These are phyloP conservation scores for Dorcoceras hygrometricum DNA, from an alignment of 257 asterid genomes.

Conservation along the genomic window DNA sequence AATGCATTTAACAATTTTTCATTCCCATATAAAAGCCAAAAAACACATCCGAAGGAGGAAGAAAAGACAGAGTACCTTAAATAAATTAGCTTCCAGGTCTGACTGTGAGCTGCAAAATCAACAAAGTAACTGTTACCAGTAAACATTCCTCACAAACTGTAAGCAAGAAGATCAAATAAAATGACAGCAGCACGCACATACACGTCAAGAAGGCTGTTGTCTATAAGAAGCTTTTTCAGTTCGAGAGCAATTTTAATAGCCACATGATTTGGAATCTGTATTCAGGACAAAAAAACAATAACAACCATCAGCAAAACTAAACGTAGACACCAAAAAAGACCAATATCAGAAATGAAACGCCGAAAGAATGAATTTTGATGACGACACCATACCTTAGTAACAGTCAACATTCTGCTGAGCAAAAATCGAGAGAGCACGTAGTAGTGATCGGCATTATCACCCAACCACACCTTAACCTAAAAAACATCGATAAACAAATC, in stretches of 20 bases:
- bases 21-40: neutral
- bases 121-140: conserved; percentile 12
- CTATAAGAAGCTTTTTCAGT: conserved; percentile 90
- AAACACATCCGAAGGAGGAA: conserved; percentile 7
- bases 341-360: neutral
- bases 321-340: neutral
- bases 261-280: conserved; percentile 98
- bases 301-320: neutral
- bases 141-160: conserved; percentile 7
- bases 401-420: conserved; percentile 98
- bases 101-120: conserved; percentile 77
- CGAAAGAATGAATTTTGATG: neutral
- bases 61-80: conserved; percentile 56
- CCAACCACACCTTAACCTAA: conserved; percentile 98
- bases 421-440: conserved; percentile 93
- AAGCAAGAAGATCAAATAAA: conserved; percentile 14
- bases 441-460: conserved; percentile 98
- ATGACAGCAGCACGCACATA: conserved; percentile 39
- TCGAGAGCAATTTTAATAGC: conserved; percentile 96
- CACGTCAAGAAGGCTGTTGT: conserved; percentile 97
- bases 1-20: neutral
- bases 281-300: conserved; percentile 18
- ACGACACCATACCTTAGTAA: conserved; percentile 57
- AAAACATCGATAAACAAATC: neutral
- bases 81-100: conserved; percentile 91